Base-by-base conservation (phyloP, 768 basidiomycete genomes). In the Myochromella boudieri region DNA sequence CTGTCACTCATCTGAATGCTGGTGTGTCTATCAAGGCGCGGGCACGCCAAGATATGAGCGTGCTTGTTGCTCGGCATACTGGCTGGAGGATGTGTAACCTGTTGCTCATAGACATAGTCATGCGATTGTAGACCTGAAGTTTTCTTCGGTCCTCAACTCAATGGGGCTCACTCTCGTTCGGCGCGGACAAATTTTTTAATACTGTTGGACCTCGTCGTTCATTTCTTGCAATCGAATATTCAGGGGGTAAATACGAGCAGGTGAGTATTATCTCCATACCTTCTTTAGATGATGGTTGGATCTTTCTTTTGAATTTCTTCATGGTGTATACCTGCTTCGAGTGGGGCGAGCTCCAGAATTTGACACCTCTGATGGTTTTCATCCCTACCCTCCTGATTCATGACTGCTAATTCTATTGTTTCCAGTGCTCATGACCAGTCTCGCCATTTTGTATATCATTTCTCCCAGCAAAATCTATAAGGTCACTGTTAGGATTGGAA, bases 121-220 rank as follows among this genome's bases (percentile, higher is more conserved):
- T 90, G 80, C 87, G 87, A 82, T 89, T 81, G 82, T 77, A 52
- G 75, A 71, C 64, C 48, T 60, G 49, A 42, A 51, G 46, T 41
- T 51, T 15, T 57, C 53, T 47, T 48, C 63, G 57, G 71, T 76
- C 75, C 68, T 81, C 75, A 87, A 87, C 87, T 76, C 81, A 90
- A 90, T 88, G 87, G 87, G 87, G 87, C 87, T 90, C 84, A 88
- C 85, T 89, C 84, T 87, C 77, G 65, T 71, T 71, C 80, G 82
- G 77, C 82, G 74, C 70, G 64, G 59, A 55, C 37, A 58, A 76
- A 83, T 87, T 87, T 86, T 81, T 74, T 60, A 61, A 59, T 49
- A 18, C 49, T 39, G 50, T 42, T n/a, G 79, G 75, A 74, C 80
- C 69, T 84, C 65, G 74, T 59, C 68, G 78, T 78, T 77, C 72